Percentiles rank a stretch among this genome's conserved stretches.
Conservation (phyloP, 2,329 filamentous ascomycete species). For the Fusarium protoensiforme region DNA sequence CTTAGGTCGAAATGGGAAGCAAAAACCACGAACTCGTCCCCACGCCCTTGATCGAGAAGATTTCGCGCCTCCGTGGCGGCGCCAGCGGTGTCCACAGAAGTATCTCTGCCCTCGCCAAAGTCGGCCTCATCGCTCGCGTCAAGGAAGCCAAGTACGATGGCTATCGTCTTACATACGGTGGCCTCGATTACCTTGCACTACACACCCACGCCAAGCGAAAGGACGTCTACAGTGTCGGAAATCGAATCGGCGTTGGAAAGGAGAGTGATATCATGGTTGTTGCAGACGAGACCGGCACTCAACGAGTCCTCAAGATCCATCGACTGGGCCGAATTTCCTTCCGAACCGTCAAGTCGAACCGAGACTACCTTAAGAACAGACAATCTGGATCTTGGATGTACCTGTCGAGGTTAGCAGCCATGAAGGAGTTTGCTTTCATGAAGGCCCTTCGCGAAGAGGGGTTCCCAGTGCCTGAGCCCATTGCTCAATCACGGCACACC, state of each 20-base stretch:
- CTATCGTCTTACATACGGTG: conserved; percentile 95
- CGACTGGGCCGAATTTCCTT: conserved; percentile 96
- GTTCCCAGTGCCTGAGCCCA: conserved; percentile 88
- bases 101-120: conserved; percentile 93
- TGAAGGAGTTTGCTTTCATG: conserved; percentile 97
- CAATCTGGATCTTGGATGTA: conserved; percentile 95
- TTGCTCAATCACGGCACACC: conserved; percentile 92
- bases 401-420: conserved; percentile 88
- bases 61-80: conserved; percentile 83
- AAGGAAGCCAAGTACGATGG: conserved; percentile 98
- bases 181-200: conserved; percentile 95
- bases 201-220: conserved; percentile 86
- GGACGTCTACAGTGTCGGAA: conserved; percentile 90
- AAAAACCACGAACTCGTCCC: conserved; percentile 98
- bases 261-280: conserved; percentile 98
- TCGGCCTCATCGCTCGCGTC: conserved; percentile 88
- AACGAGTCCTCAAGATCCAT: conserved; percentile 94
- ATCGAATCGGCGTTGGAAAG: conserved; percentile 95
- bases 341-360: conserved; percentile 93
- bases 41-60: conserved; percentile 85
- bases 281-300: conserved; percentile 79
- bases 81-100: conserved; percentile 83
- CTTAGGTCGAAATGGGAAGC: conserved; percentile 89
- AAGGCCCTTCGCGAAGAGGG: conserved; percentile 83
- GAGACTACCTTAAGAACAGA: conserved; percentile 90